These are phyloP conservation scores for Trichoderma guizhouense DNA, from an alignment of 2,329 filamentous ascomycete species.

Conservation along the genomic window DNA sequence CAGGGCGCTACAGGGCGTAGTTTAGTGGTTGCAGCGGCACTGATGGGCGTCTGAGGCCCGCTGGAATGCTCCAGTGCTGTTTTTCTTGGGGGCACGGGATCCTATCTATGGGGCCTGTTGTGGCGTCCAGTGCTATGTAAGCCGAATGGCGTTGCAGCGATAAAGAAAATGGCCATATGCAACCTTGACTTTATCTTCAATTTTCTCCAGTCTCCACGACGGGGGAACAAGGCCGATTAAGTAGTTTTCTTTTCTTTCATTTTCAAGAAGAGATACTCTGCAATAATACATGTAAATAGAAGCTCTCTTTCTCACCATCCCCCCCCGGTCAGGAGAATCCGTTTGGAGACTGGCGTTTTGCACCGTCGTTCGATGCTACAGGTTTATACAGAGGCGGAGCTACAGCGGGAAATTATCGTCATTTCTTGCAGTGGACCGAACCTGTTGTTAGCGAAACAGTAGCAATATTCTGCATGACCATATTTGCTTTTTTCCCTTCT, in stretches of 20 bases:
- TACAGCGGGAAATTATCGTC: conserved; percentile 12
- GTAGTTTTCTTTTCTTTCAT: neutral
- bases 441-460: neutral
- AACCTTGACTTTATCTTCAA: neutral
- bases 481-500: neutral
- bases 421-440: conserved; percentile 18
- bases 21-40: neutral
- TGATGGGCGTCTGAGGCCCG: neutral
- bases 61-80: neutral
- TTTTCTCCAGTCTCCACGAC: neutral
- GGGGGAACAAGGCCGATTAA: neutral
- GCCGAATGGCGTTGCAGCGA: neutral
- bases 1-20: neutral
- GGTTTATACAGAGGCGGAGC: neutral
- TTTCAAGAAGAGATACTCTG: neutral
- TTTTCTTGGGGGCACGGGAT: neutral
- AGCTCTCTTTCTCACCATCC: neutral
- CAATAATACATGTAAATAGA: neutral
- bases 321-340: conserved; percentile 14
- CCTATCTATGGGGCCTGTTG: neutral
- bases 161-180: neutral
- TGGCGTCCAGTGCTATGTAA: no score
- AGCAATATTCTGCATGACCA: neutral
- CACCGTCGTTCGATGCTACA: neutral
- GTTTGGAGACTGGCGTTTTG: conserved; percentile 1